A percentile compares a stretch with the other conserved stretches of the same genome.
Evolutionary conservation across 306 rosid genomes (phyloP).

Genomic region (apple (Malus domestica)): DNA sequence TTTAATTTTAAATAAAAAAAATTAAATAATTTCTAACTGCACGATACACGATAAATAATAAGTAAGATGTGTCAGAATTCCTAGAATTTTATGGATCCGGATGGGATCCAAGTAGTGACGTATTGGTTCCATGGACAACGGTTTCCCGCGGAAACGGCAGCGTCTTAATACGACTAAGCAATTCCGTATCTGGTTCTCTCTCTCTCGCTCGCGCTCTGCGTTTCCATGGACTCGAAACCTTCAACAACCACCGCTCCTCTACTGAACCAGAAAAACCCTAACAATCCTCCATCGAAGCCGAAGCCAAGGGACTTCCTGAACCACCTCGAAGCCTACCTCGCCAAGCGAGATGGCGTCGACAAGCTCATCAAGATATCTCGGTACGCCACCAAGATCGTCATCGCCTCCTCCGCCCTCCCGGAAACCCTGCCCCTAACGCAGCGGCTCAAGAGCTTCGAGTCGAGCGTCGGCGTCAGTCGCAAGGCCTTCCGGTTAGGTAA

Average conservation of each 20-base stretch:
- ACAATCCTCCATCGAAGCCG: not conserved
- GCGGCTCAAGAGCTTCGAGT: constrained; percentile 74
- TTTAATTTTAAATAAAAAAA: too few relatives aligned
- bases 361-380: constrained; percentile 82
- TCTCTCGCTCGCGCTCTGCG: not conserved
- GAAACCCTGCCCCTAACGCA: constrained; percentile 35
- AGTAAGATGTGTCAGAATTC: too few relatives aligned
- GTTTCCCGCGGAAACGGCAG: not conserved
- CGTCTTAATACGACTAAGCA: not conserved
- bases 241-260: constrained; percentile 7
- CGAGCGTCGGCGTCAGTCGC: constrained; percentile 82
- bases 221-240: constrained; percentile 42
- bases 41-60: not conserved
- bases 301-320: constrained; percentile 49
- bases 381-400: constrained; percentile 63
- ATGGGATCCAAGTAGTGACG: not conserved
- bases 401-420: constrained; percentile 51
- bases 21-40: too few relatives aligned
- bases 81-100: too few relatives aligned
- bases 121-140: not conserved
- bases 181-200: not conserved
- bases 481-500: constrained; percentile 89
- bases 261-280: constrained; percentile 13
- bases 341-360: constrained; percentile 92
- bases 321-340: constrained; percentile 72